A percentile compares a stretch with the other conserved stretches of the same genome.
Conservation (phyloP, 2,329 filamentous ascomycete species). For the Coccinonectria pachysandricola region DNA sequence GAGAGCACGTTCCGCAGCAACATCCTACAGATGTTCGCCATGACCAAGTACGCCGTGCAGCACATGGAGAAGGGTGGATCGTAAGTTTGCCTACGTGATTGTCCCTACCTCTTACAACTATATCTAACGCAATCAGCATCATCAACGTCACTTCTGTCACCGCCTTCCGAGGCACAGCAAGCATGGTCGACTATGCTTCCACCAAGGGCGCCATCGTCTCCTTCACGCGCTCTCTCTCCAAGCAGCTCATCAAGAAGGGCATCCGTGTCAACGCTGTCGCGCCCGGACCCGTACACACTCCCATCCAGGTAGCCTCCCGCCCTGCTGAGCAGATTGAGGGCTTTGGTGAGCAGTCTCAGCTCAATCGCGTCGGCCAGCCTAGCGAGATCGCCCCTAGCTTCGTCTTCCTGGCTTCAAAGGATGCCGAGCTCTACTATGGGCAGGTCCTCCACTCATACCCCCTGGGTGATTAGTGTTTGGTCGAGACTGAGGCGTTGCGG, state of each 20-base stretch:
- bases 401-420: constrained; percentile 30
- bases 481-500: too few relatives aligned
- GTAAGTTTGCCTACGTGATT: too few relatives aligned
- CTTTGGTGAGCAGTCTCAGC: constrained; percentile 27
- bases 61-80: constrained; percentile 41
- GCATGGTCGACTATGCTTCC: constrained; percentile 44
- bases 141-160: constrained; percentile 46
- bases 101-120: too few relatives aligned
- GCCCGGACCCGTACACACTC: constrained; percentile 33
- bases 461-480: constrained; percentile 22
- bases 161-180: constrained; percentile 40
- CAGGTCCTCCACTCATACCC: constrained; percentile 31
- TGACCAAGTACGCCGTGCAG: constrained; percentile 45
- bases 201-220: constrained; percentile 49
- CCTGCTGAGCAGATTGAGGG: constrained; percentile 34
- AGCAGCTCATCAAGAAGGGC: constrained; percentile 43
- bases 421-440: constrained; percentile 28
- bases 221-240: constrained; percentile 42
- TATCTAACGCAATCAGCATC: too few relatives aligned
- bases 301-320: constrained; percentile 32
- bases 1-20: constrained; percentile 48
- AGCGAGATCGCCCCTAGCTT: constrained; percentile 33
- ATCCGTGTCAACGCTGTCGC: constrained; percentile 43
- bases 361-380: constrained; percentile 32
- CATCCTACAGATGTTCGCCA: constrained; percentile 47